These are phyloP conservation scores for Fagopyrum homotropicum DNA, from an alignment of 148 eudicot genomes.

Conservation along the genomic window DNA sequence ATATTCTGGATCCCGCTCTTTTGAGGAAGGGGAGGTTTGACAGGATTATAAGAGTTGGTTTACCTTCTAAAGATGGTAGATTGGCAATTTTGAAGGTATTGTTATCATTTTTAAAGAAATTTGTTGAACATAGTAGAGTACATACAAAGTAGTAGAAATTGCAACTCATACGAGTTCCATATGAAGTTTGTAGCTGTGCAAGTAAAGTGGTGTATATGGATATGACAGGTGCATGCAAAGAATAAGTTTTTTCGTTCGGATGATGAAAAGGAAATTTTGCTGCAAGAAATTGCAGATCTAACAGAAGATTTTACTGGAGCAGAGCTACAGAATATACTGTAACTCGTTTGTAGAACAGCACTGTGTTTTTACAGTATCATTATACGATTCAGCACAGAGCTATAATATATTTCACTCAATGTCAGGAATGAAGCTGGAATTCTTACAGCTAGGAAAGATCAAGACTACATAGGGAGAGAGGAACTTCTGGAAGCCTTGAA, in stretches of 20 bases:
- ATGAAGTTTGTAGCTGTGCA: not conserved
- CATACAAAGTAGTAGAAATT: not conserved
- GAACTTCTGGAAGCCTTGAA: constrained; percentile 84
- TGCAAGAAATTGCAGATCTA: constrained; percentile 66
- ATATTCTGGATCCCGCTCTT: constrained; percentile 90
- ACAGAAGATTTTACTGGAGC: constrained; percentile 95
- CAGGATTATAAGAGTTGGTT: constrained; percentile 87
- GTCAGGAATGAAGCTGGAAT: constrained; percentile 90
- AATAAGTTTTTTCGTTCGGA: constrained; percentile 78
- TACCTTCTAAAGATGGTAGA: constrained; percentile 89
- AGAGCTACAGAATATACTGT: constrained; percentile 84
- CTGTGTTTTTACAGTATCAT: not conserved
- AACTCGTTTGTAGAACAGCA: constrained; percentile 13
- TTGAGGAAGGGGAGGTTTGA: constrained; percentile 90
- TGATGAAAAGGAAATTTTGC: constrained; percentile 64
- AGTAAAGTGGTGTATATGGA: not conserved
- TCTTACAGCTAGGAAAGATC: constrained; percentile 87
- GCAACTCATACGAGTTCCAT: not conserved
- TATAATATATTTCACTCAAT: not conserved
- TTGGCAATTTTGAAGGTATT: constrained; percentile 79
- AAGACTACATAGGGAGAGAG: constrained; percentile 67
- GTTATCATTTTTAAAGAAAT: not conserved
- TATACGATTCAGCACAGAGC: not conserved
- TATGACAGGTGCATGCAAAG: constrained; percentile 67
- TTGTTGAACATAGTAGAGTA: not conserved